These are phyloP conservation scores for Talaromyces sp. DNA, from an alignment of 2,329 filamentous ascomycete species.

Conservation along the genomic window DNA sequence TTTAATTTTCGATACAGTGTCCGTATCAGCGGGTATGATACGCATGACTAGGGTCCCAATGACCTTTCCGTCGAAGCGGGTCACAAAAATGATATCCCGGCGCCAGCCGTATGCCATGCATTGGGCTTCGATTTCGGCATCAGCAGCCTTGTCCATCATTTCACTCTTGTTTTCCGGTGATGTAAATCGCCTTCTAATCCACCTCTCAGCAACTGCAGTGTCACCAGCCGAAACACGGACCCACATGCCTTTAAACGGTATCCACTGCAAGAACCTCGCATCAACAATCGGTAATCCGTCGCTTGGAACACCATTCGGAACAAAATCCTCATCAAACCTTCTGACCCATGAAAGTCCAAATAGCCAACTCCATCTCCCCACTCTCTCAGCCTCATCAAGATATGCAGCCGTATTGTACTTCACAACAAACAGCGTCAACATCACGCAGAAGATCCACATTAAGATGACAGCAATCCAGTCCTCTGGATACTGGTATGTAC, in stretches of 20 bases:
- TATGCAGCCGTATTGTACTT: slow-evolving; percentile 66
- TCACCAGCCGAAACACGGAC: neutral
- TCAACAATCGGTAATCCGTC: neutral
- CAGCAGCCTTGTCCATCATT: neutral
- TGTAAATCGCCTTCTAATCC: slow-evolving; percentile 24
- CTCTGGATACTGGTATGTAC: slow-evolving; percentile 38
- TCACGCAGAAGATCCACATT: slow-evolving; percentile 59
- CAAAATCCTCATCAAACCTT: neutral
- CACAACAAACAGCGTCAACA: slow-evolving; percentile 65
- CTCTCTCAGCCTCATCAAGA: slow-evolving; percentile 61
- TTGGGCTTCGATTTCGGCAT: neutral
- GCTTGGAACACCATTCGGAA: neutral
- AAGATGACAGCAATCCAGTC: slow-evolving; percentile 7
- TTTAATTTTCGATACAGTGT: neutral
- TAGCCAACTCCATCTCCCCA: slow-evolving; percentile 64
- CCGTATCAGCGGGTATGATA: slow-evolving; percentile 15
- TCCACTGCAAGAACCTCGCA: neutral
- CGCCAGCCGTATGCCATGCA: neutral
- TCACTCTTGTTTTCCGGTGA: slow-evolving; percentile 53
- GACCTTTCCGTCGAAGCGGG: slow-evolving; percentile 59
- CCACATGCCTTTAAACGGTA: neutral
- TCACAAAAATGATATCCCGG: neutral
- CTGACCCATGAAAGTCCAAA: slow-evolving; percentile 29
- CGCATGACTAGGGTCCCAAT: slow-evolving; percentile 70
- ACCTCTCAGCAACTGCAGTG: neutral